Base-by-base conservation (phyloP, 2,329 filamentous ascomycete species). In the Gaeumannomyces sp. region DNA sequence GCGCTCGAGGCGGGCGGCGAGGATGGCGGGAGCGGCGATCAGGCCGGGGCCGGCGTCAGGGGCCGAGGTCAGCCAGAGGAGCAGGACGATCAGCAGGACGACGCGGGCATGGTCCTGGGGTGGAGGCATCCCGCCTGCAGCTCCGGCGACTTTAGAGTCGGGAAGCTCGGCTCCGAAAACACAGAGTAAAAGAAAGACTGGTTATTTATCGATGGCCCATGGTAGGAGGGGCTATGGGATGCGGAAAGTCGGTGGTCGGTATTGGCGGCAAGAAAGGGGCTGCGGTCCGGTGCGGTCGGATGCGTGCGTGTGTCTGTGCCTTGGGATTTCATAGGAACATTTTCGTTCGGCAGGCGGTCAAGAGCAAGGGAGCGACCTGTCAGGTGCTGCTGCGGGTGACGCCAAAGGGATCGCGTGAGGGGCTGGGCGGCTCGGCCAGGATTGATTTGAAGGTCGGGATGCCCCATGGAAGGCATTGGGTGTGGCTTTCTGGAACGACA, bases 1-100 rank as follows among this genome's bases (percentile, higher is more conserved):
- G 56, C 80, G 79, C n/a, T 74, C 75, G 22, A 87, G 76, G 14
- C 84, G 81, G 64, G 80, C 76, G 57, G 75, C 74, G 31, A 78
- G 74, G 38, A 80, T 71, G 33, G 78, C 76, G 22, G 80, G 80
- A 62, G 73, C 77, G 59, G 71, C 75, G 57, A 80, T 76, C 62
- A 82, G 75, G n/a, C 75, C 76, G 0, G 79, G 73, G 29, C 72
- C 72, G 45, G 74, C 75, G 64, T 80, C 78, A 59, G 76, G 77
- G 53, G 75, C 76, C 27, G 77, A 73, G 66, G 78, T 74, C 61
- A 82, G 69, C 79, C 79, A 81, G 70, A 82, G 73, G 63, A 80
- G 69, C 53, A 80, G 68, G 68, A 80, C 70, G 69, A 81, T 72
- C 63, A 81, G 69, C 76, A 81, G 74, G 67, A 75, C 67, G 64